Evolutionary conservation across 2,329 filamentous ascomycete genomes (phyloP), one percentile per base, ranked within the genome.

Genomic region (Talaromyces sp.): DNA sequence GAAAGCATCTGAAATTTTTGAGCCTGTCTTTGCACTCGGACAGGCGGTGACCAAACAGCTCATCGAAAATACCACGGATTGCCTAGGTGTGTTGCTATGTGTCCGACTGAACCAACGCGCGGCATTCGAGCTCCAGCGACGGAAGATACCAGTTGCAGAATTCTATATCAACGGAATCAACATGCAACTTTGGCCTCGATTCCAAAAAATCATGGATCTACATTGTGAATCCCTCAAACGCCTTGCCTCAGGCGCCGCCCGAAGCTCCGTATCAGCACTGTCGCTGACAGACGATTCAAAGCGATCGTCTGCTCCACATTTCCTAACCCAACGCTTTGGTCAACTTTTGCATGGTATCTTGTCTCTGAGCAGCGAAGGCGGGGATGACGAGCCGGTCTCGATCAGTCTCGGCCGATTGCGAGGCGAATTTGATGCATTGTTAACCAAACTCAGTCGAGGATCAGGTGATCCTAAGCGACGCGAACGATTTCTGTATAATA

Each of bases 101-200:
- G 93, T 99, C 35, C 87, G 95, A 5, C 79, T 99, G 16, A 99
- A 96, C 69, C 95, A 98, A 72, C 91, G 95, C 68, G 88, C 93
- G 64, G 93, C 95, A 16, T 99, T 99, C 73, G 91, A 96, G 75
- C 83, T 98, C 37, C 95, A 99, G 75, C 86, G 93, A 11, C 87
- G 93, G 61, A 93, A 96, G 72, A 87, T 98, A 0, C 95, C 95
- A 0, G 88, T 92, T 5, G 88, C 91, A 1, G 95, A 99, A 72
- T 84, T 86, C 42, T 99, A 99, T 73, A 88, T 97, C 73, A 99
- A 99, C 74, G 93, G 87, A 52, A 96, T 92, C 5, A 93, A 90
- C 71, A 99, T 99, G 92, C 85, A 95, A 2, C 85, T 99, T 5
- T 99, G 95, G 95, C 95, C 95, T 7, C 88, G 93, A 28, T 90